Conservation (phyloP, 2,329 filamentous ascomycete genomes). For the Pseudopyrenochaeta lycopersici region DNA sequence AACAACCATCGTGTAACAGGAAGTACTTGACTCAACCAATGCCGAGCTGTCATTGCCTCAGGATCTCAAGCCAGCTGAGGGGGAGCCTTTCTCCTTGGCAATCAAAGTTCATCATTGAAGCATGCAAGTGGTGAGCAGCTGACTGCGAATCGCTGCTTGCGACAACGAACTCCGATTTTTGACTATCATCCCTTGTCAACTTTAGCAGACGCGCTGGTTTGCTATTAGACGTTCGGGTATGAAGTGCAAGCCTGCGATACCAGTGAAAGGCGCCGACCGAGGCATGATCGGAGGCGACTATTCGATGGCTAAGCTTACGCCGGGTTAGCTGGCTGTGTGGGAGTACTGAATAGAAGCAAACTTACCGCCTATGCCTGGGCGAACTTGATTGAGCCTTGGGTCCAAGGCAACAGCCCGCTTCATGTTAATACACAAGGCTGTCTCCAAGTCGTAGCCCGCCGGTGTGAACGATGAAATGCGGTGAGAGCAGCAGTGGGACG, state of each 20-base stretch:
- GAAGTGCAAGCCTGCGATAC: not conserved
- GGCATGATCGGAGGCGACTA: not conserved
- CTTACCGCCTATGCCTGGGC: not conserved
- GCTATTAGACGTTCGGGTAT: not conserved
- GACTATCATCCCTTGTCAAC: not conserved
- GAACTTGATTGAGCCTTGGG: not conserved
- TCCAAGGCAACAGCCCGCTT: not conserved
- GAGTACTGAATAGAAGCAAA: not conserved
- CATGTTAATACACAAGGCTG: not conserved
- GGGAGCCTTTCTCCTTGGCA: not conserved
- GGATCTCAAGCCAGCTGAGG: too few relatives aligned
- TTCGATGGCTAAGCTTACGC: not conserved
- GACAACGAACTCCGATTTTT: not conserved
- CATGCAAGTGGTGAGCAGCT: not conserved
- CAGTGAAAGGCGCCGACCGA: not conserved
- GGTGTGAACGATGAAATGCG: not conserved
- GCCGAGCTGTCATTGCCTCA: too few relatives aligned
- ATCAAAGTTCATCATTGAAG: not conserved
- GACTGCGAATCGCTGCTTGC: not conserved
- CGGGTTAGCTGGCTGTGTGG: not conserved
- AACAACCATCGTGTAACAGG: not conserved
- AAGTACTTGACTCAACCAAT: not conserved
- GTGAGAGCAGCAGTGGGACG: not conserved
- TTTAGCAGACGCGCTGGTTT: too few relatives aligned
- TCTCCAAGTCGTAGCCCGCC: not conserved